phyloP scores from a whole-genome alignment of 495 filamentous ascomycete genomes.

The Neurospora sublineolata region DNA sequence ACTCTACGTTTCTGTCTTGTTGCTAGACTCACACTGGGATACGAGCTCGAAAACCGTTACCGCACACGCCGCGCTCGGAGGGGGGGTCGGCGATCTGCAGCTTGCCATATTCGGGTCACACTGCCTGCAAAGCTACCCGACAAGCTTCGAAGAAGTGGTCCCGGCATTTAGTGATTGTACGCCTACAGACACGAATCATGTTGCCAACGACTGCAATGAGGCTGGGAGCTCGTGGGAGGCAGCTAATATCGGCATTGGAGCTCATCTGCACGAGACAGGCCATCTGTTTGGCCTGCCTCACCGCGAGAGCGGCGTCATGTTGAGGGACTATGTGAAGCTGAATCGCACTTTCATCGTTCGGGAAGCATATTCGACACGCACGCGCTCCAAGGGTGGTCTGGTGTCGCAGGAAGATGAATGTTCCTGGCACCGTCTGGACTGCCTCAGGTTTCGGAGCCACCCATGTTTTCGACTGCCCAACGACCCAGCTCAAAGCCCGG shows the following conservation, averaged over 20 bases:
- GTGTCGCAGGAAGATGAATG: conserved; percentile 70
- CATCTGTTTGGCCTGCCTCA: conserved; percentile 83
- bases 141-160: conserved; percentile 73
- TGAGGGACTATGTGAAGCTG: conserved; percentile 69
- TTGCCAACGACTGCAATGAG: conserved; percentile 76
- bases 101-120: conserved; percentile 87
- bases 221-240: conserved; percentile 84
- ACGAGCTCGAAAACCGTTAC: conserved; percentile 52
- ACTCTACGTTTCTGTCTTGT: conserved; percentile 70
- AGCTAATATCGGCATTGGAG: conserved; percentile 82
- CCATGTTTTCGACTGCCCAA: conserved; percentile 80
- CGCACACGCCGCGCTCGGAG: conserved; percentile 70
- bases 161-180: conserved; percentile 82
- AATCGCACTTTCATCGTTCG: conserved; percentile 71
- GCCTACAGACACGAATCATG: conserved; percentile 65
- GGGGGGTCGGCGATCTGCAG: conserved; percentile 55
- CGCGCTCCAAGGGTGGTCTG: conserved; percentile 65
- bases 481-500: conserved; percentile 52
- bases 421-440: conserved; percentile 79
- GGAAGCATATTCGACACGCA: conserved; percentile 75
- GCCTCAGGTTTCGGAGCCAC: conserved; percentile 77
- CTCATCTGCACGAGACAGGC: conserved; percentile 79
- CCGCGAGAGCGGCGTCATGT: conserved; percentile 79
- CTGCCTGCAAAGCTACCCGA: conserved; percentile 74
- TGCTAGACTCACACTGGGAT: conserved; percentile 86